Evolutionary conservation across 257 asterid genomes (phyloP).

Genomic region (Hygrophila difformis): DNA sequence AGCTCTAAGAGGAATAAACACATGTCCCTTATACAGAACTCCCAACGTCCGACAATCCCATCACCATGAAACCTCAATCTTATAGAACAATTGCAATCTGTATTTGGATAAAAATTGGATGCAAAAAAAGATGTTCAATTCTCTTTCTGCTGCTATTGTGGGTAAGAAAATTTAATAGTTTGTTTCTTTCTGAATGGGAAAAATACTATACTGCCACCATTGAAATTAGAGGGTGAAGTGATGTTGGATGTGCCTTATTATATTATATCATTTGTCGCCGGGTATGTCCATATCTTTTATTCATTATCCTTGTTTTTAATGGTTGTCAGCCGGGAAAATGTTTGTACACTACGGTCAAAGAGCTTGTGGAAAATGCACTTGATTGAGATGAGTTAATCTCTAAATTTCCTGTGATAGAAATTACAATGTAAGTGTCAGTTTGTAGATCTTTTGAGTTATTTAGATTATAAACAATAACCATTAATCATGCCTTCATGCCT

Average conservation of each 20-base stretch:
- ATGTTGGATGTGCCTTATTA: slow-evolving; percentile 3
- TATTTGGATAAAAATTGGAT: too few relatives aligned
- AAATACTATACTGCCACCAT: too few relatives aligned
- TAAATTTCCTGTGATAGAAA: slow-evolving; percentile 71
- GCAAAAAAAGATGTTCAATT: too few relatives aligned
- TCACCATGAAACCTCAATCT: too few relatives aligned
- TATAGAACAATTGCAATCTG: too few relatives aligned
- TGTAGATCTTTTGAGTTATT: slow-evolving; percentile 3
- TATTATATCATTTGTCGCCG: too few relatives aligned
- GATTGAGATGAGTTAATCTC: slow-evolving; percentile 87
- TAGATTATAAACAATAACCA: slow-evolving; percentile 5
- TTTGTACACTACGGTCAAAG: slow-evolving; percentile 82
- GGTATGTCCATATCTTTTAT: background rate
- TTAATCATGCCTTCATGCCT: slow-evolving; percentile 11
- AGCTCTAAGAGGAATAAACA: too few relatives aligned
- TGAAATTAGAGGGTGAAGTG: background rate
- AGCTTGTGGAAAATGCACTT: slow-evolving; percentile 92
- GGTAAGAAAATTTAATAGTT: too few relatives aligned
- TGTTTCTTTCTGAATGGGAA: too few relatives aligned
- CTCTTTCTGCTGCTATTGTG: too few relatives aligned
- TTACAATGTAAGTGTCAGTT: slow-evolving; percentile 50
- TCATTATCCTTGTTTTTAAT: slow-evolving; percentile 4
- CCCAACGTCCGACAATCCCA: too few relatives aligned
- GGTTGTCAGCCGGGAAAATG: slow-evolving; percentile 76
- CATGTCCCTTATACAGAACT: too few relatives aligned